Percentiles rank a stretch among this genome's conserved stretches.
Evolutionary conservation across 345 rosid species (phyloP).

Genomic region (Physaria fendleri): DNA sequence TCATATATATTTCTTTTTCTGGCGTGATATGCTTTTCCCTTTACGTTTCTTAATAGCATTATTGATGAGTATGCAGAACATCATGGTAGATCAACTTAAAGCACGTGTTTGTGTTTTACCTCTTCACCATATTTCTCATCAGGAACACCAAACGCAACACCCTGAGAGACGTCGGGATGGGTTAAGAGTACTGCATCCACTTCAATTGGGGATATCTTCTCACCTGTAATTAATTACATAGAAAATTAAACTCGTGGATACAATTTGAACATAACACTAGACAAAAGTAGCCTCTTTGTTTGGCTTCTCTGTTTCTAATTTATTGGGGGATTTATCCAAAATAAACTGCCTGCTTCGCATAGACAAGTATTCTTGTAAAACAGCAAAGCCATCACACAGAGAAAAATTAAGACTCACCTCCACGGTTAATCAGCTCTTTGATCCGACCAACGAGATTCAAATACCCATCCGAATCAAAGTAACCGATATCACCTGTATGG

Average conservation of each 20-base stretch:
- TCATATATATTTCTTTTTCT: too few relatives aligned
- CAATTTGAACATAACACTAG: background rate
- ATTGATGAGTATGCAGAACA: background rate
- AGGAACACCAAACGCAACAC: conserved; percentile 84
- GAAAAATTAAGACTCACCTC: conserved; percentile 51
- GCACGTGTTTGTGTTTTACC: conserved; percentile 37
- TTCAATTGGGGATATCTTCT: conserved; percentile 93
- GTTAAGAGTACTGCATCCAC: conserved; percentile 78
- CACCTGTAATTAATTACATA: conserved; percentile 40
- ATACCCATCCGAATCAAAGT: conserved; percentile 74
- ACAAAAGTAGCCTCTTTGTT: conserved; percentile 9
- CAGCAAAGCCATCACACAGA: conserved; percentile 1
- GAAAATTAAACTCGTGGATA: background rate
- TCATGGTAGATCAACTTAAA: background rate
- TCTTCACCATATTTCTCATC: conserved; percentile 97
- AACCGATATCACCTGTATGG: conserved; percentile 84
- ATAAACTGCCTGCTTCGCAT: background rate
- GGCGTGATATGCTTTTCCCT: too few relatives aligned
- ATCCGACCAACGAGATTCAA: conserved; percentile 86
- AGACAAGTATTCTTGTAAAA: background rate
- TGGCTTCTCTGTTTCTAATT: conserved; percentile 12
- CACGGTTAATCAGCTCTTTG: conserved; percentile 97
- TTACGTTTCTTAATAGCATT: background rate
- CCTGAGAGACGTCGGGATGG: conserved; percentile 71
- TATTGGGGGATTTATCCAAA: background rate